Base-by-base conservation (phyloP, 1,284 basidiomycete species). In the Anthracocystis setariae region DNA sequence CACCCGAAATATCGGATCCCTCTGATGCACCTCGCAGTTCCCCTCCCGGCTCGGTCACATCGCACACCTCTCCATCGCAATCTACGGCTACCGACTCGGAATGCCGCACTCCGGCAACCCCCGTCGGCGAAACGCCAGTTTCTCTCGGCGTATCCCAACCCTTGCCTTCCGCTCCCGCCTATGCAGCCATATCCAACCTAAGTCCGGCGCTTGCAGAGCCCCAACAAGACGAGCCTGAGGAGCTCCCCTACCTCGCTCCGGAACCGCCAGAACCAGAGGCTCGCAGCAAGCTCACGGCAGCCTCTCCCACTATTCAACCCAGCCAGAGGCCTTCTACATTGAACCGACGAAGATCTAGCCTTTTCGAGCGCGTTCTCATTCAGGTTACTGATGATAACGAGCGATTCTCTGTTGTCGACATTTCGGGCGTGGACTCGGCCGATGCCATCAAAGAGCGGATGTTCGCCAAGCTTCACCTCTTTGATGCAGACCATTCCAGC, bases 341-440 rank as follows among this genome's bases (percentile, higher is more conserved):
- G 15, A 53, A 71, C 23, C 45, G 57, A 23, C 46, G 68, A 3
- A 40, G 18, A 2, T 71, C 68, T 17, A 73, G 70, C 29, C 44
- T 61, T 7, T 60, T 73, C 18, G 70, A 73, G 35, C 65, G 70
- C 18, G 76, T 79, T 9, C 64, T 80, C 15, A 82, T 82, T 29
- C 79, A 81, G 47, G 81, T 81, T 27, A 82, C 81, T 24, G 76
- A 78, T 32, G 81, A 82, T 73, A 82, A 82, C 49, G 81, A 82
- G 40, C 59, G 79, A 21, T 82, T 82, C 48, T 67, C 79, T 7
- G 81, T 82, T 23, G 80, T 82, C 20, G 80, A 82, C 46, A 76
- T 82, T 20, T 77, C 80, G 3, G 78, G 79, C 23, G 62, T 80
- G 9, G 66, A 74, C 33, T 73, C 75, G 3, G 75, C 80, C 17